Evolutionary conservation across 768 basidiomycete genomes (phyloP), one percentile per base, ranked within the genome.

Genomic region (Tricholoma sp.): DNA sequence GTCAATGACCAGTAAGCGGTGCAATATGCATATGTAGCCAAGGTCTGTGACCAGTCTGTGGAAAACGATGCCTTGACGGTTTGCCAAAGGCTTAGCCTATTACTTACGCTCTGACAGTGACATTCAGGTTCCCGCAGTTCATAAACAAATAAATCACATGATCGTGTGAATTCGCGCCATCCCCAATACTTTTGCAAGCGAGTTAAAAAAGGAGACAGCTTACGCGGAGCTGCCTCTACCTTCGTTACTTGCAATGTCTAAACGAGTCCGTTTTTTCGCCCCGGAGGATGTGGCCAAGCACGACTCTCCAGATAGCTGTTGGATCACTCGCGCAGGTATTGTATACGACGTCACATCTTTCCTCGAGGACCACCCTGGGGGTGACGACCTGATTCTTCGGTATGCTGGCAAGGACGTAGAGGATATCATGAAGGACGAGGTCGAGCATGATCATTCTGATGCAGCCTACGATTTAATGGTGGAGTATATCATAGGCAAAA

Each of bases 341-440:
- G 91, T 99, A 20, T 98, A 95, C 77, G 86, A 99, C 67, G 85
- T 98, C 52, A 87, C 95, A 3, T 61, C 64, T 3, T 98, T 98
- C 72, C 72, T 95, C 2, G 65, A 80, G 52, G 94, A 96, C 75
- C 94, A 97, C 68, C 94, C 95, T 10, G 96, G 96, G 60, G 94
- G 95, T 3, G 96, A 98, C 70, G 95, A 98, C 68, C 72, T 94
- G 59, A 83, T 99, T 62, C 72, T 94, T 37, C 74, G 84, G 44
- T 80, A 88, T 70, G 96, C 90, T 4, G 95, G 94, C 39, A 83
- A 84, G 71, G 92, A 97, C 67, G 79, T 98, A 51, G 88, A 80
- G 17, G 76, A 71, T 17, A 76, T 85, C 54, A 98, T 98, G 97
- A 82, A 80, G 64, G 87, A 96, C 71, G 72, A 77, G 61, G 67